Conservation (phyloP, 2,329 filamentous ascomycete species). For the Chrysoporthe puriensis region DNA sequence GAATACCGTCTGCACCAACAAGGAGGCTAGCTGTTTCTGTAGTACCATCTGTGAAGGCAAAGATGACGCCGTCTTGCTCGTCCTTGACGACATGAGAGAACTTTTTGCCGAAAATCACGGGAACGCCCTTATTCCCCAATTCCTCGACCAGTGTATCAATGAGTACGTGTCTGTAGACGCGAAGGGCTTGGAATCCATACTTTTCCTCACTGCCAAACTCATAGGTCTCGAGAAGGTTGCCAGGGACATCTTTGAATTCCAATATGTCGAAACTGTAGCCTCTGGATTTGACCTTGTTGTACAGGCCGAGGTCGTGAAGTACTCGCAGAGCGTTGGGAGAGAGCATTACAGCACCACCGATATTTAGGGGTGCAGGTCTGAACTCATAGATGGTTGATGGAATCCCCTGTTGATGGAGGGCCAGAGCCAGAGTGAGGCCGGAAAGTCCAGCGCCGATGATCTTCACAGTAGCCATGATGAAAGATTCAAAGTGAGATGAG, state of each 20-base stretch:
- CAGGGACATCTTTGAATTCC: slow-evolving; percentile 46
- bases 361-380: slow-evolving; percentile 47
- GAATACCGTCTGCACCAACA: slow-evolving; percentile 63
- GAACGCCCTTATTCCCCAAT: slow-evolving; percentile 44
- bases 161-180: slow-evolving; percentile 57
- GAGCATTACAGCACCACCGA: slow-evolving; percentile 61
- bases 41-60: slow-evolving; percentile 52
- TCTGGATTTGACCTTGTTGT: slow-evolving; percentile 46
- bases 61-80: slow-evolving; percentile 44
- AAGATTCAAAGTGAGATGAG: not conserved
- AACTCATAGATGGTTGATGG: slow-evolving; percentile 55
- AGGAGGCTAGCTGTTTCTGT: slow-evolving; percentile 47
- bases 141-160: slow-evolving; percentile 51
- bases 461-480: slow-evolving; percentile 1
- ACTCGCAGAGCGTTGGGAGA: slow-evolving; percentile 61
- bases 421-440: slow-evolving; percentile 59
- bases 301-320: slow-evolving; percentile 54
- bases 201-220: slow-evolving; percentile 51
- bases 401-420: slow-evolving; percentile 56
- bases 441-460: slow-evolving; percentile 21
- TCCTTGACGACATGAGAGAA: slow-evolving; percentile 50
- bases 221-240: slow-evolving; percentile 44
- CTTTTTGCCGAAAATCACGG: slow-evolving; percentile 51
- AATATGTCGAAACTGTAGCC: slow-evolving; percentile 57
- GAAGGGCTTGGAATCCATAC: slow-evolving; percentile 57